phyloP scores from a whole-genome alignment of 192 early-diverging fungal genomes.

The Backusella psychrophila region DNA sequence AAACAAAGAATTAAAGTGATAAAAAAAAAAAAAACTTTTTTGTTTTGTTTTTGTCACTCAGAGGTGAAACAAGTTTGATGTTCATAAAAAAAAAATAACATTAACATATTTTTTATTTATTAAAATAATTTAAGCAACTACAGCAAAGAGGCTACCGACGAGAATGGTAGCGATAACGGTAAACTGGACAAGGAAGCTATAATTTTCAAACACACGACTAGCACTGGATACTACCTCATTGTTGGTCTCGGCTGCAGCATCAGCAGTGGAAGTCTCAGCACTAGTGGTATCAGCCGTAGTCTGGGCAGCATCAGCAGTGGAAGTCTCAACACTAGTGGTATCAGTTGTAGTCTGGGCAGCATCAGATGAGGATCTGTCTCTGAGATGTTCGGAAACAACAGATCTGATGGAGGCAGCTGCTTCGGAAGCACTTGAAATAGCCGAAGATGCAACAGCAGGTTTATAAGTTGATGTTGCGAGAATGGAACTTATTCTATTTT shows the following conservation, averaged over 20 bases:
- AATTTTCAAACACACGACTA: background rate
- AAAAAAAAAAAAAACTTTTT: background rate
- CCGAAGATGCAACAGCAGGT: background rate
- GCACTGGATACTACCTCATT: background rate
- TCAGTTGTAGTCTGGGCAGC: background rate
- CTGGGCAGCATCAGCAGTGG: background rate
- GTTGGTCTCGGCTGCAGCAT: background rate
- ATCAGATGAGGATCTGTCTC: background rate
- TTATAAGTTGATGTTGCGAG: background rate
- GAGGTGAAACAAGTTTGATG: background rate
- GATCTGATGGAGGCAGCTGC: background rate
- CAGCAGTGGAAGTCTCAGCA: background rate
- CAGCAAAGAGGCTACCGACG: slow-evolving; percentile 7
- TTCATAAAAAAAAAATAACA: background rate
- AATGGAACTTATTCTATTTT: background rate
- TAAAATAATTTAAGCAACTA: slow-evolving; percentile 3
- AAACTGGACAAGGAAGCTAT: slow-evolving; percentile 3
- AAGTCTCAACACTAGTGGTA: background rate
- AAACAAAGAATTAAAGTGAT: background rate
- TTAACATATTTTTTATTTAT: background rate
- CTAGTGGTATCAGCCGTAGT: background rate
- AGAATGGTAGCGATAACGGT: background rate
- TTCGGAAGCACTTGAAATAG: background rate
- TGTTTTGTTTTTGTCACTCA: background rate
- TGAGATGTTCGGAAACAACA: no score